Evolutionary conservation across 768 basidiomycete species (phyloP), one percentile per base, ranked within the genome.

Genomic region (Tricholoma bakamatsutake): DNA sequence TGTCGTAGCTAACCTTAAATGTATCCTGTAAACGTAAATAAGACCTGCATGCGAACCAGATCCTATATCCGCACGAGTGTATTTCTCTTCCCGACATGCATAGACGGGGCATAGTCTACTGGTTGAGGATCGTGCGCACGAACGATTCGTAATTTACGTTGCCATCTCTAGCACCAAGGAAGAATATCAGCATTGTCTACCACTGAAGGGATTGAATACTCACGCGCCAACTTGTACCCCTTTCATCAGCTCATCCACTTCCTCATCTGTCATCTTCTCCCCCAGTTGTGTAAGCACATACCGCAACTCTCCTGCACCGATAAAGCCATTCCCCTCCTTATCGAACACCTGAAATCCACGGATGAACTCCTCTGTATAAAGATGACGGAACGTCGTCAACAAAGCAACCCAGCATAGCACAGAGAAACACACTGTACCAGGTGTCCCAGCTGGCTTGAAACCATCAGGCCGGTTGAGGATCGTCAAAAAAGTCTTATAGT

Each of bases 261-360:
- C 97, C 61, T 94, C 92, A 67, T 98, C 94, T 6, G 86, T 70
- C 93, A 99, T 95, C 79, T 98, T 98, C 80, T 99, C 97, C 11
- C 97, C 97, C 0, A 99, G 82, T 65, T 95, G 94, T 6, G 97
- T 99, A 28, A 96, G 79, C 27, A 95, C 92, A 68, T 96, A 95
- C 70, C 91, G 82, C 59, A 96, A 77, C 72, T 97, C 93, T 48
- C 93, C 93, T 15, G 88, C 91, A 48, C 93, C 93, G 62, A 92
- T 93, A 74, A 85, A 90, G 1, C 93, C 93, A 64, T 93, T 93
- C 30, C 90, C 90, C 62, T 93, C 91, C 73, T 94, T 95, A 73
- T 98, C 96, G 62, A 99, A 98, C 10, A 98, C 96, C 64, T 98
- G 95, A 81, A 99, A 99, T 8, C 95, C 97, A 49, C 97, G 93